Base-by-base conservation (phyloP, 2,329 filamentous ascomycete genomes). In the Colletotrichum sp. region DNA sequence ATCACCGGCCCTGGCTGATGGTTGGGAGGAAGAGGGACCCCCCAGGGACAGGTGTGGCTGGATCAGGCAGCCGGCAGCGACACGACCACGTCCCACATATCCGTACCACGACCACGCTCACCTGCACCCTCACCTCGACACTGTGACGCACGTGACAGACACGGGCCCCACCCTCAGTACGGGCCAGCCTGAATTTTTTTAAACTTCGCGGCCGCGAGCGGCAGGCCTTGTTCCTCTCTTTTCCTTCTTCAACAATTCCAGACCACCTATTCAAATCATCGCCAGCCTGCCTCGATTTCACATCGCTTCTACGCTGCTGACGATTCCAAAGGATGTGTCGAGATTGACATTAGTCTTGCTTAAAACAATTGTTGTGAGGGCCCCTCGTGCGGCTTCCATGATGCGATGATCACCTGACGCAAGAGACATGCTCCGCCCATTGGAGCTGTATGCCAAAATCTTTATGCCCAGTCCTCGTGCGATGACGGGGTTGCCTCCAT, bases 361-460 rank as follows among this genome's bases (percentile, higher is more conserved):
- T 89, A 92, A 92, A 92, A 92, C 91, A 91, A 92, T 92, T 86
- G 88, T 91, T 90, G 91, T 89, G 91, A 92, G 91, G 90, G 90
- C 90, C 90, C 89, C 89, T 89, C 84, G 89, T 83, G 89, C 85
- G 90, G 90, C 89, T 87, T 73, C 82, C 91, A 92, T 92, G 91
- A 92, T 90, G 88, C 89, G 91, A 81, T 91, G 91, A 92, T 92
- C 90, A 92, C 91, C 91, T 92, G 89, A 91, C 87, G 88, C 90
- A 91, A 91, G 88, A 87, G 87, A 92, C 90, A 92, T 88, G 80
- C 70, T 69, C 57, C 26, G 78, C 24, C 24, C 24, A n/a, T n/a
- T 55, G 30, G 66, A 52, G 44, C 3, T 52, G n/a, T 52, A 13
- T 52, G 44, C 44, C 44, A 21, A 52, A 21, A 13, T 21, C 12